Evolutionary conservation across 257 asterid genomes (phyloP), one percentile per base, ranked within the genome.

Genomic region (Oldenlandia corymbosa): DNA sequence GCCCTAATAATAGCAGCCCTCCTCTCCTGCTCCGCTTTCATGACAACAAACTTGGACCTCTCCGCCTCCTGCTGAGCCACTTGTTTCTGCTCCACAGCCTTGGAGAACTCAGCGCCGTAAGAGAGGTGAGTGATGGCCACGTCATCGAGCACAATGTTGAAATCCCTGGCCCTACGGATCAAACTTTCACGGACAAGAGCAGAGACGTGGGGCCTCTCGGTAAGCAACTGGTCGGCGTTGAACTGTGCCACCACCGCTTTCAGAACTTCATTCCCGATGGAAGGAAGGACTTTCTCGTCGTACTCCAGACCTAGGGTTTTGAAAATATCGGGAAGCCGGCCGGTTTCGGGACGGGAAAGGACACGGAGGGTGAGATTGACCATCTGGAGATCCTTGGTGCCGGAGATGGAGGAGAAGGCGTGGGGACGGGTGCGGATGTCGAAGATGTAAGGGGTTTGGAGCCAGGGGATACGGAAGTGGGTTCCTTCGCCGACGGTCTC

Each of bases 21-120:
- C 34, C 78, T 21, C 68, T 90, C 68, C 80, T 89, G 85, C 47
- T 92, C 99, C 0, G 96, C 89, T 79, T 90, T 93, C 69, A 78
- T 81, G 21, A 93, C 99, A 46, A 93, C 94, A 36, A 93, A 93
- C 62, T 87, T 93, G 10, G 97, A 90, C 60, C 99, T 52, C 86
- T 93, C 97, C 0, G 99, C 99, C 81, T 90, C 99, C 79, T 93
- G 99, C 76, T 93, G 97, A 10, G 97, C 99, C 57, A 87, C 99
- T 80, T 93, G 99, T 79, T 93, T 93, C 90, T 93, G 97, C 80
- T 93, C 99, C 69, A 90, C 97, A 3, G 97, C 97, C 71, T 68
- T 90, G 0, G 97, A 89, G 76, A 93, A 90, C 68, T 93, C 97
- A 1, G 88, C 82, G 32, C 99, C 97, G 39, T 93, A 93, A 0